Base-by-base conservation (phyloP, 306 rosid species). In the Vigna trinervia region DNA sequence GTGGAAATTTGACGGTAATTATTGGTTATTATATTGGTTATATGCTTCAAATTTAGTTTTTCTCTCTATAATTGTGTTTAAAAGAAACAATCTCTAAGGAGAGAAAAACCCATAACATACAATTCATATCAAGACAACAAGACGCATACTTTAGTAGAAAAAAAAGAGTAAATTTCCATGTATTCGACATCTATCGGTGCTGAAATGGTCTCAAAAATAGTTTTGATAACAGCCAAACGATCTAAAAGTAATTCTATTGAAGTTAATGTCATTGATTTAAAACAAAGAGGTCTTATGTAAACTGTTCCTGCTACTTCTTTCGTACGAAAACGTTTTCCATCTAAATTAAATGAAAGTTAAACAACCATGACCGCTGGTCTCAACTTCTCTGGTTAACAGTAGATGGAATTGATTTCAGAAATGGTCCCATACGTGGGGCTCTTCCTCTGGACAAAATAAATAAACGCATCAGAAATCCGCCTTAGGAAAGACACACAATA, bases 351-450 rank as follows among this genome's bases (percentile, higher is more conserved):
- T 69, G 7, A 26, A 26, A 69, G n/a, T 50, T 32, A 30, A n/a
- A n/a, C 7, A 50, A 30, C 11, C 5, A 2, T 5, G 8, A 9
- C 52, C 7, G n/a, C 19, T 50, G 4, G 30, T 12, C 14, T 63
- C 70, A 38, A 63, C 4, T 39, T 39, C 32, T 5, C 58, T 15
- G 45, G 58, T 7, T 46, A 39, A 22, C 43, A 46, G 19, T 3
- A 8, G 43, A 26, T 22, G 54, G 12, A 46, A 66, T 59, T 59
- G 20, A 12, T 67, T 45, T 68, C 13, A 48, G 5, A 14, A 14
- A 4, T 30, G 74, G 60, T 50, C 60, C 59, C 74, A 50, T 30
- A 41, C 3, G 62, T 70, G 74, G 59, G 74, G 59, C n/a, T 32
- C n/a, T 9, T 13, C 15, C 36, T 20, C 10, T 41, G 51, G 10